Percentiles rank a stretch among this genome's conserved stretches.
Evolutionary conservation across 192 early-diverging fungal genomes (phyloP).

Genomic region (Mortierella antarctica): DNA sequence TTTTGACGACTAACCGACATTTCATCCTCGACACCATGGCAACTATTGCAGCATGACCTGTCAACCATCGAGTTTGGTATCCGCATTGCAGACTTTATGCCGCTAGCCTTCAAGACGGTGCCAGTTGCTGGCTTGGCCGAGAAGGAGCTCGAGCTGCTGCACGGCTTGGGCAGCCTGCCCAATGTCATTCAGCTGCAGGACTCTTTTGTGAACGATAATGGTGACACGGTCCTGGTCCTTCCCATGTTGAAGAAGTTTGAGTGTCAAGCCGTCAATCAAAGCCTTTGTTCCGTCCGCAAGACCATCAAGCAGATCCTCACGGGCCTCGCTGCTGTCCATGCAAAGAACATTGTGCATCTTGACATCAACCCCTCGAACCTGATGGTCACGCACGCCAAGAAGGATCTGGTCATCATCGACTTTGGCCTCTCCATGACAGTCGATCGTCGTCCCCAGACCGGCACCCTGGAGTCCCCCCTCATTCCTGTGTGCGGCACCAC

Average conservation of each 20-base stretch:
- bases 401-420: conserved; percentile 77
- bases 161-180: conserved; percentile 51
- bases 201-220: conserved; percentile 68
- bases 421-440: conserved; percentile 73
- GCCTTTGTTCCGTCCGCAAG: conserved; percentile 62
- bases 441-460: conserved; percentile 36
- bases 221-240: conserved; percentile 69
- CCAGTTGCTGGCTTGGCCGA: conserved; percentile 62
- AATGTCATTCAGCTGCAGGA: conserved; percentile 69
- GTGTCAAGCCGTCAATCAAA: conserved; percentile 58
- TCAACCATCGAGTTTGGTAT: conserved; percentile 71
- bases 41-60: conserved; percentile 34
- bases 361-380: conserved; percentile 75
- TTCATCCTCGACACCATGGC: not conserved
- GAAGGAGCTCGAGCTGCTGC: conserved; percentile 66
- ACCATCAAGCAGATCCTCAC: conserved; percentile 63
- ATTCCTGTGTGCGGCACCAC: conserved; percentile 76
- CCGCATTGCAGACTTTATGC: conserved; percentile 65
- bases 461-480: conserved; percentile 1
- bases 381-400: conserved; percentile 56
- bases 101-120: conserved; percentile 74
- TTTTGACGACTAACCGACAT: too few relatives aligned
- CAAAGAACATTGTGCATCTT: conserved; percentile 71
- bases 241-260: conserved; percentile 64
- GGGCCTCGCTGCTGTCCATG: conserved; percentile 70